Base-by-base conservation (phyloP, 1,284 basidiomycete species). In the Peniophora sp. region DNA sequence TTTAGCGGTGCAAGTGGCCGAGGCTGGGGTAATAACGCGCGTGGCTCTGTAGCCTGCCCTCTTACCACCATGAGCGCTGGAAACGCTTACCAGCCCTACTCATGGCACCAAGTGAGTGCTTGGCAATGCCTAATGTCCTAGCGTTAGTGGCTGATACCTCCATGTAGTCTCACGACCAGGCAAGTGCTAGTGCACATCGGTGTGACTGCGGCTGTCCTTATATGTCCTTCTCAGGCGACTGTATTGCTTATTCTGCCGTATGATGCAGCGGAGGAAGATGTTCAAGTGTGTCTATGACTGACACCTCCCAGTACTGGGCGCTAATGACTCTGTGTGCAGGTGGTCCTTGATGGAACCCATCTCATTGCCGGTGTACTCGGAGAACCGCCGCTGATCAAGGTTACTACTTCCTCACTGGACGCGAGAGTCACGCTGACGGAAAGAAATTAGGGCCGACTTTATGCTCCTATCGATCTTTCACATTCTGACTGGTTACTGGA, bases 401-500 rank as follows among this genome's bases (percentile, higher is more conserved):
- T 82, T 57, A 54, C 68, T 58, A 9, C 17, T 3, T 10, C 24
- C 20, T 18, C 18, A 15, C 18, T 11, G 11, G 36, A n/a, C n/a
- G n/a, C n/a, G n/a, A n/a, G n/a, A n/a, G n/a, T n/a, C n/a, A n/a
- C 24, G 20, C 23, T 23, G 42, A 32, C 22, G 41, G 24, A 9
- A 24, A 42, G 52, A 34, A 8, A 24, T 6, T 47, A 89, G 87
- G 86, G 86, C 42, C 77, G 78, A 35, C 68, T 88, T 18, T 89
- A 88, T 57, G 79, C 79, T 55, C 71, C 71, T 48, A 74, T 89
- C 47, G 80, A 86, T 62, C 74, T 74, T 2, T 60, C 72, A 11
- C 78, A 71, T 44, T 88, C 84, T 1, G 70, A 79, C 20, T 89
- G 87, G 87, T 84, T 88, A 59, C 76, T 90, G 22, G 87, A 89